phyloP scores from a whole-genome alignment of 768 basidiomycete genomes.

The Suillus cothurnatus region DNA sequence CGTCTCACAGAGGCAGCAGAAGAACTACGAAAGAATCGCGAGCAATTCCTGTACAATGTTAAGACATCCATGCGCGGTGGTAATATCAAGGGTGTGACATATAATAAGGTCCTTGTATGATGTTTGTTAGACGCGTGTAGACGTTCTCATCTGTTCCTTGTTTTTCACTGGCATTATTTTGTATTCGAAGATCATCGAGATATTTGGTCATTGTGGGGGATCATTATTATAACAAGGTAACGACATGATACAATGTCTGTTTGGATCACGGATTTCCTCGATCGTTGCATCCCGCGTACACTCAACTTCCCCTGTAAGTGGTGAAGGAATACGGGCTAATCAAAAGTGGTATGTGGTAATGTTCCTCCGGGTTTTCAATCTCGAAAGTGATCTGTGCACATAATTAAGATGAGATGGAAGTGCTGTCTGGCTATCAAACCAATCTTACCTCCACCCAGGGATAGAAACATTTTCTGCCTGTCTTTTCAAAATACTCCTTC shows the following conservation, averaged over 20 bases:
- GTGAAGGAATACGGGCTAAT: conserved; percentile 92
- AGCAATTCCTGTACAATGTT: conserved; percentile 83
- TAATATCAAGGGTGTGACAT: conserved; percentile 74
- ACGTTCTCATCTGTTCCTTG: conserved; percentile 5
- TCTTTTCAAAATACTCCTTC: conserved; percentile 74
- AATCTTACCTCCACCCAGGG: conserved; percentile 81
- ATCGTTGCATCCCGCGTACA: not conserved
- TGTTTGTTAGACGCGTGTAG: conserved; percentile 21
- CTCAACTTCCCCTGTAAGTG: conserved; percentile 88
- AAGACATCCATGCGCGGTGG: conserved; percentile 85
- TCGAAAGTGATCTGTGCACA: conserved; percentile 71
- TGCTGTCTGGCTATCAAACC: not conserved
- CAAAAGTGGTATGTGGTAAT: conserved; percentile 90
- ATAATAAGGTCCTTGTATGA: conserved; percentile 69
- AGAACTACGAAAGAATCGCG: conserved; percentile 88
- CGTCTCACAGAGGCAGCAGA: conserved; percentile 82
- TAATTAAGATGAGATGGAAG: not conserved
- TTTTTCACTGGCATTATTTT: conserved; percentile 3
- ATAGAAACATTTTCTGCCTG: conserved; percentile 74
- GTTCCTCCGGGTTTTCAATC: conserved; percentile 71
- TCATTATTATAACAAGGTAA: conserved; percentile 3
- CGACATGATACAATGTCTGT: not conserved
- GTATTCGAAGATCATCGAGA: not conserved
- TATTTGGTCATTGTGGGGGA: conserved; percentile 1
- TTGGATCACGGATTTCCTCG: not conserved